phyloP scores from a whole-genome alignment of 2,329 filamentous ascomycete genomes.

The Scedosporium boydii region DNA sequence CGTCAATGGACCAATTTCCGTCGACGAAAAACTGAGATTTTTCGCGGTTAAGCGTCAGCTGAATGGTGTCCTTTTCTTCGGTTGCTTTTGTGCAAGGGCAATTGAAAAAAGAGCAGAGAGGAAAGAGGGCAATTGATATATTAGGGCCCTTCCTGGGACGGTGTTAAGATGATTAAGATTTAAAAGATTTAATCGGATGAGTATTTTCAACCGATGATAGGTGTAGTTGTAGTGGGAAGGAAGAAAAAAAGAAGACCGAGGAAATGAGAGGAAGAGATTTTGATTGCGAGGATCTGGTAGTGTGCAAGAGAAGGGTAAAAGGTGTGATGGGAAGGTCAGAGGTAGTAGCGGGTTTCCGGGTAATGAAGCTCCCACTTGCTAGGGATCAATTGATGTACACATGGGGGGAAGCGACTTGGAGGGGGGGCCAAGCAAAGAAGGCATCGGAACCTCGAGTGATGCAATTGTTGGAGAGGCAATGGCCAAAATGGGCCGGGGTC shows the following conservation, averaged over 20 bases:
- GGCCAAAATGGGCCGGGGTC: not conserved
- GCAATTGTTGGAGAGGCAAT: not conserved
- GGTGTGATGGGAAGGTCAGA: not conserved
- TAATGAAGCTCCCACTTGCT: not conserved
- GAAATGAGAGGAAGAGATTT: not conserved
- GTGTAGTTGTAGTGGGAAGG: not conserved
- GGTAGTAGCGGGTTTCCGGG: constrained; percentile 1
- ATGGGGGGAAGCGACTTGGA: not conserved
- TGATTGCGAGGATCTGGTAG: not conserved
- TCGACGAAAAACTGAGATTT: constrained; percentile 78
- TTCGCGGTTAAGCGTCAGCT: constrained; percentile 24
- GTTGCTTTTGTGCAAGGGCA: not conserved
- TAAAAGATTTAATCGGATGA: not conserved
- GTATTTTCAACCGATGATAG: not conserved
- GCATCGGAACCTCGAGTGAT: not conserved
- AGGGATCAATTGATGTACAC: not conserved
- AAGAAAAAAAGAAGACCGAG: not conserved
- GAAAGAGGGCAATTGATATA: not conserved
- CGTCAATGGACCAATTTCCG: constrained; percentile 79
- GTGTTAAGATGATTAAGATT: not conserved
- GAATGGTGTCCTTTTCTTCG: not conserved
- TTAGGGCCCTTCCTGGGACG: not conserved
- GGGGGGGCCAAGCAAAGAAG: not conserved
- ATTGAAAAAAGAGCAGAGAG: constrained; percentile 3
- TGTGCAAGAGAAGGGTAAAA: not conserved